phyloP scores from a whole-genome alignment of 176 grass and related monocot genomes.

The Ananas comosus region DNA sequence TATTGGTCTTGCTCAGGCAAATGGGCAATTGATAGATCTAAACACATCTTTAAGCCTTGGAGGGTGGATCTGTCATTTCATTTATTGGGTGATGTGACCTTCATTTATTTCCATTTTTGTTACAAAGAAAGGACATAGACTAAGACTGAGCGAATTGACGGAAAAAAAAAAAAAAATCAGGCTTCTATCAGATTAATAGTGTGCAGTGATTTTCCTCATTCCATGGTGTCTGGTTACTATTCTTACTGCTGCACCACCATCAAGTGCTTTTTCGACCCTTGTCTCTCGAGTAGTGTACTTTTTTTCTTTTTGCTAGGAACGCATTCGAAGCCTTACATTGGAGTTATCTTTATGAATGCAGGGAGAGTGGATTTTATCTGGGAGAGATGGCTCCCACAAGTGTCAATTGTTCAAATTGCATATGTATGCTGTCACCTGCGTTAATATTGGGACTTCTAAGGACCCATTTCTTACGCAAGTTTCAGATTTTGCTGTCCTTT shows the following conservation, averaged over 20 bases:
- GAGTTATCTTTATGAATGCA: slow-evolving; percentile 29
- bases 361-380: slow-evolving; percentile 99
- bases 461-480: slow-evolving; percentile 78
- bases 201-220: no score
- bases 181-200: no score
- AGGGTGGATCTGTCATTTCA: no score
- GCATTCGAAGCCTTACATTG: neutral
- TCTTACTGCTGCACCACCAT: no score
- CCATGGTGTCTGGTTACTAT: no score
- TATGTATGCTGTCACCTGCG: slow-evolving; percentile 87
- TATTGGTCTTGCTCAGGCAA: neutral
- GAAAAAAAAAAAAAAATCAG: no score
- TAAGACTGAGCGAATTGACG: no score
- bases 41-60: no score
- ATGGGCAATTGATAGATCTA: neutral
- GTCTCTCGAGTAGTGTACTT: neutral
- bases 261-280: neutral
- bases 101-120: no score
- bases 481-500: slow-evolving; percentile 81
- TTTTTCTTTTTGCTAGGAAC: neutral
- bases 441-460: slow-evolving; percentile 63
- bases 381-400: slow-evolving; percentile 39
- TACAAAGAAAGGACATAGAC: no score
- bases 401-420: slow-evolving; percentile 56
- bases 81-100: no score